Percentiles rank a stretch among this genome's conserved stretches.
Evolutionary conservation across 495 filamentous ascomycete genomes (phyloP).

Genomic region (Penicillium robsamsonii): DNA sequence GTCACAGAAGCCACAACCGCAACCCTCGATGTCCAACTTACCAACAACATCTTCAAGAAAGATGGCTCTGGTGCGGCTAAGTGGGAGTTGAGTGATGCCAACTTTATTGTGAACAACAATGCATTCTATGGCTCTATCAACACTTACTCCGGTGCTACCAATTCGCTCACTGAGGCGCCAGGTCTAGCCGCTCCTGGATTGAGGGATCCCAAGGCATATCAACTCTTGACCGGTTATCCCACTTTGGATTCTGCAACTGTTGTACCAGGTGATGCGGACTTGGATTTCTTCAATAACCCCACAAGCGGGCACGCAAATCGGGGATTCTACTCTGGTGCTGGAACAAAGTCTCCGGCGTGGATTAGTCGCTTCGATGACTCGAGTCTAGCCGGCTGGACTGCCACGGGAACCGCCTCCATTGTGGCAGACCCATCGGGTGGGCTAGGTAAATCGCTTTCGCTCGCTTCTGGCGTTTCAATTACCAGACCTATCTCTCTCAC

Average conservation of each 20-base stretch:
- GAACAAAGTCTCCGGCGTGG: neutral
- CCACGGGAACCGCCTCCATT: neutral
- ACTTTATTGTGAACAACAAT: neutral
- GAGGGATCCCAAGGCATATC: neutral
- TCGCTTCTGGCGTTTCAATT: neutral
- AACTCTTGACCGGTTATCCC: neutral
- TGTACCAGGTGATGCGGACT: neutral
- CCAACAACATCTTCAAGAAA: neutral
- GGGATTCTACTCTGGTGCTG: neutral
- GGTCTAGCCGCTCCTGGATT: neutral
- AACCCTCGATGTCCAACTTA: neutral
- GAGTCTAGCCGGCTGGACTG: neutral
- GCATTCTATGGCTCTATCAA: neutral
- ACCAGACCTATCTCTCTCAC: neutral
- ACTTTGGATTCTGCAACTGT: neutral
- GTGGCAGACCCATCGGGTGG: neutral
- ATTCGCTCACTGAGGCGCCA: neutral
- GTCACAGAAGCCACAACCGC: neutral
- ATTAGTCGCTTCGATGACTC: neutral
- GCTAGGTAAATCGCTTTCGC: neutral
- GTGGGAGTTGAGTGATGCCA: neutral
- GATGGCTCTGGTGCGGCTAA: neutral
- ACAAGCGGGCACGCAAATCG: neutral
- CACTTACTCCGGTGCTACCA: neutral
- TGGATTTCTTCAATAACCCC: neutral